phyloP scores from a whole-genome alignment of 2,329 filamentous ascomycete species.

The Hypoxylon sp. region DNA sequence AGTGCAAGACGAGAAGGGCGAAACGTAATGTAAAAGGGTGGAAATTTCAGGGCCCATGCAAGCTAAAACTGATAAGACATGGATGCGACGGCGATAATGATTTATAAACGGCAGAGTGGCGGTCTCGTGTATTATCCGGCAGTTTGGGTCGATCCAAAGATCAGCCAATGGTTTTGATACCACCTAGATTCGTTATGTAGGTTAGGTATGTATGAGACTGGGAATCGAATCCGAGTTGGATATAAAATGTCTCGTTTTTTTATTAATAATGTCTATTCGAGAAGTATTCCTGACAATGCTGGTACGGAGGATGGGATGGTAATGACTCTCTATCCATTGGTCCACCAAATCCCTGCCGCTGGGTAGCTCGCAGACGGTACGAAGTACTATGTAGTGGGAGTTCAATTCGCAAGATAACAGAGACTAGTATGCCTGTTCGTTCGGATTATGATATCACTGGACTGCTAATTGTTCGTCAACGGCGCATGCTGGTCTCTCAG shows the following conservation, averaged over 20 bases:
- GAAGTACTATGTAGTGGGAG: no score
- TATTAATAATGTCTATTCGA: slow-evolving; percentile 1
- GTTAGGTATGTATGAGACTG: background rate
- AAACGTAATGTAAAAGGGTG: slow-evolving; percentile 34
- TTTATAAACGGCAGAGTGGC: slow-evolving; percentile 14
- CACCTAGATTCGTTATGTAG: background rate
- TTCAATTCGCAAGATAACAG: no score
- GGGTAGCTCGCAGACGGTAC: background rate
- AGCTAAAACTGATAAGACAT: slow-evolving; percentile 28
- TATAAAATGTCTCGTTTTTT: no score
- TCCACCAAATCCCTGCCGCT: slow-evolving; percentile 10
- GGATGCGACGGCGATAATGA: slow-evolving; percentile 21
- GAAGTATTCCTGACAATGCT: slow-evolving; percentile 1
- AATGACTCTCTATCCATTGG: slow-evolving; percentile 19
- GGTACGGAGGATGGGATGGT: slow-evolving; percentile 12
- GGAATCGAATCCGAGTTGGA: no score
- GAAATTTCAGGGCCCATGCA: slow-evolving; percentile 31
- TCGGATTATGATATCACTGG: no score
- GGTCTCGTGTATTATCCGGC: slow-evolving; percentile 19
- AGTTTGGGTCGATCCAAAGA: slow-evolving; percentile 23
- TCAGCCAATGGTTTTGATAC: slow-evolving; percentile 17
- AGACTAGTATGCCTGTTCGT: no score
- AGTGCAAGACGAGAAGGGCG: slow-evolving; percentile 13
- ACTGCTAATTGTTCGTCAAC: no score
- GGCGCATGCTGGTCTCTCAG: slow-evolving; percentile 19